Evolutionary conservation across 306 rosid species (phyloP), one percentile per base, ranked within the genome.

Genomic region (Rosa chinensis): DNA sequence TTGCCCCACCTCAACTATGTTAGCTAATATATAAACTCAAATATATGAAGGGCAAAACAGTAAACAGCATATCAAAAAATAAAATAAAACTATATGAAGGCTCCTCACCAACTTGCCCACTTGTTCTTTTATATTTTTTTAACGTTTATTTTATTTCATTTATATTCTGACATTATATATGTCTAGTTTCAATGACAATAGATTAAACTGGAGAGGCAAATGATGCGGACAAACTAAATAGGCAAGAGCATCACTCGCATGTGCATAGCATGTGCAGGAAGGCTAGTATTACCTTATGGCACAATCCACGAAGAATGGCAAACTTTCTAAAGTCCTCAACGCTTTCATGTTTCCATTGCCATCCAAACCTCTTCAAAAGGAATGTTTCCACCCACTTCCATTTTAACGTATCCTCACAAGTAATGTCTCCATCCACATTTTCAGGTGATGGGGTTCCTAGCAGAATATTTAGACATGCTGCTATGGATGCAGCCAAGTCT

Each of bases 331-430:
- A 85, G 53, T 95, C 97, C 79, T 86, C 86, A 74, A 84, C 56
- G 71, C 75, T 83, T 74, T 91, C 98, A 71, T 77, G 49, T 82
- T 88, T 91, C 98, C 97, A 95, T 55, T 91, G 82, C 92, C 96
- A 95, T 32, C 90, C 89, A 84, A 90, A 95, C 83, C 99, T 95
- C 86, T 95, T 95, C 59, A 73, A 64, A 82, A 95, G 92, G 81
- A 92, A 95, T 59, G 75, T 79, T 86, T 95, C 97, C 78, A 95
- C 98, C 99, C 99, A 95, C 76, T 81, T 91, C 98, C 94, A 87
- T 82, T 95, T 95, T 85, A 92, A 66, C 53, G 84, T 80, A 75
- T 86, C 88, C 73, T 87, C 93, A 83, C 75, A 73, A 23, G 74
- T 83, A 85, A 79, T 66, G 21, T 91, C 88, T 13, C 56, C 84